Conservation (phyloP, 192 early-diverging fungal species). For the Chytriomyces sp. region DNA sequence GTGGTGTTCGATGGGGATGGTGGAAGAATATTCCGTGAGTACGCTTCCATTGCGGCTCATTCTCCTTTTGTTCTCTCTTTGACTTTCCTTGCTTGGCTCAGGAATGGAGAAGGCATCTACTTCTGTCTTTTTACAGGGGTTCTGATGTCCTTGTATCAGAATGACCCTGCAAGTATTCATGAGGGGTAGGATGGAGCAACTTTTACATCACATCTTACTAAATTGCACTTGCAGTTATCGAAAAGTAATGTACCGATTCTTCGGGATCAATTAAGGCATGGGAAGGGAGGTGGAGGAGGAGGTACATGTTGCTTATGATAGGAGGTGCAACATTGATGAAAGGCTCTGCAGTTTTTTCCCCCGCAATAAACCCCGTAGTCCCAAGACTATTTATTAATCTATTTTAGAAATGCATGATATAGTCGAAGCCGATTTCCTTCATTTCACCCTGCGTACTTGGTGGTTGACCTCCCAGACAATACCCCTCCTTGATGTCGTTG, state of each 20-base stretch:
- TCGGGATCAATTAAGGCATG: slow-evolving; percentile 68
- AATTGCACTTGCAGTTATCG: slow-evolving; percentile 54
- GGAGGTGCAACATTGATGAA: too few relatives aligned
- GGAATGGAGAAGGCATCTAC: slow-evolving; percentile 68
- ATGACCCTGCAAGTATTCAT: slow-evolving; percentile 70
- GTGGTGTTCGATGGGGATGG: slow-evolving; percentile 58
- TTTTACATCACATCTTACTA: neutral
- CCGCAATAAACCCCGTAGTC: too few relatives aligned
- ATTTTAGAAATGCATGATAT: too few relatives aligned
- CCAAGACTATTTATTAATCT: too few relatives aligned
- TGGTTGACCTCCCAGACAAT: slow-evolving; percentile 31
- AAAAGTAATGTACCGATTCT: slow-evolving; percentile 75
- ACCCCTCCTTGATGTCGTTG: neutral
- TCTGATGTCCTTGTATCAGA: slow-evolving; percentile 83
- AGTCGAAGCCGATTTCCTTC: too few relatives aligned
- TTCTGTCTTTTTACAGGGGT: slow-evolving; percentile 75
- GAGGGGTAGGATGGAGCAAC: slow-evolving; percentile 39
- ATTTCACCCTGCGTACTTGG: too few relatives aligned
- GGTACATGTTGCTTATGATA: too few relatives aligned
- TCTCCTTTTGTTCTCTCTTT: neutral
- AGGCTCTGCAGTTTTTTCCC: too few relatives aligned
- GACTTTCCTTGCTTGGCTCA: neutral
- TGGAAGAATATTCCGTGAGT: slow-evolving; percentile 56
- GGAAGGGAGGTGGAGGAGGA: neutral
- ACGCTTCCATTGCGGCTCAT: neutral